These are phyloP conservation scores for Pseudodiploospora longispora DNA, from an alignment of 2,329 filamentous ascomycete species.

Conservation along the genomic window DNA sequence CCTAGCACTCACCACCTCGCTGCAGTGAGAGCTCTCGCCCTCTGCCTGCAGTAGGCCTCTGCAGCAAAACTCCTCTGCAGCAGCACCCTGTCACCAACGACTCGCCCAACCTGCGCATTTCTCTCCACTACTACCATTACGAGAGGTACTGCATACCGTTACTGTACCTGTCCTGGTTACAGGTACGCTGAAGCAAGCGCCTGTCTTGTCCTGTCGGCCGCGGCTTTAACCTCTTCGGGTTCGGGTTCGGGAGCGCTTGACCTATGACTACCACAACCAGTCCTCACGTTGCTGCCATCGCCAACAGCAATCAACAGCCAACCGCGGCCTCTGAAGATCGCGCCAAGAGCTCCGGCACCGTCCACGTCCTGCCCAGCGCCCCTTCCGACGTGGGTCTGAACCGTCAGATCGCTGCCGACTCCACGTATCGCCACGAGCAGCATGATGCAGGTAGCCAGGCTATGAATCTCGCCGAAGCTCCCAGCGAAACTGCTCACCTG, in stretches of 20 bases:
- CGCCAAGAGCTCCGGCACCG: not conserved
- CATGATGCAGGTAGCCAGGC: slow-evolving; percentile 3
- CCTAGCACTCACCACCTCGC: no score
- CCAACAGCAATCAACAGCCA: slow-evolving; percentile 6
- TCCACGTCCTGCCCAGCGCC: no score
- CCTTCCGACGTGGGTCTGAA: slow-evolving; percentile 5
- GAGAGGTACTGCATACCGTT: no score
- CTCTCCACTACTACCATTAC: no score
- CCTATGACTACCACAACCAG: slow-evolving; percentile 10
- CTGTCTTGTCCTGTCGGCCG: not conserved
- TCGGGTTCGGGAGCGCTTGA: not conserved
- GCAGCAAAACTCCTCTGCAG: no score
- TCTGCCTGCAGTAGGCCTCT: no score
- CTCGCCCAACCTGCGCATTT: no score
- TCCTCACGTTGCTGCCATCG: slow-evolving; percentile 8
- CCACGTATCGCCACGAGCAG: not conserved
- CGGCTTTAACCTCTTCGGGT: no score
- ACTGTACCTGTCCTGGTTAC: no score
- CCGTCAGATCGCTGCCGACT: not conserved
- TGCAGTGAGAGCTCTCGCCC: no score
- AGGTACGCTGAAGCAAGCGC: no score
- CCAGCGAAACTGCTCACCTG: slow-evolving; percentile 2
- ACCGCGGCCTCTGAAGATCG: slow-evolving; percentile 4
- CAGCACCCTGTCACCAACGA: no score
- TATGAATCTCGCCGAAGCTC: slow-evolving; percentile 1